Evolutionary conservation across 1,284 basidiomycete genomes (phyloP).

Genomic region (Fomitopsis betulina): DNA sequence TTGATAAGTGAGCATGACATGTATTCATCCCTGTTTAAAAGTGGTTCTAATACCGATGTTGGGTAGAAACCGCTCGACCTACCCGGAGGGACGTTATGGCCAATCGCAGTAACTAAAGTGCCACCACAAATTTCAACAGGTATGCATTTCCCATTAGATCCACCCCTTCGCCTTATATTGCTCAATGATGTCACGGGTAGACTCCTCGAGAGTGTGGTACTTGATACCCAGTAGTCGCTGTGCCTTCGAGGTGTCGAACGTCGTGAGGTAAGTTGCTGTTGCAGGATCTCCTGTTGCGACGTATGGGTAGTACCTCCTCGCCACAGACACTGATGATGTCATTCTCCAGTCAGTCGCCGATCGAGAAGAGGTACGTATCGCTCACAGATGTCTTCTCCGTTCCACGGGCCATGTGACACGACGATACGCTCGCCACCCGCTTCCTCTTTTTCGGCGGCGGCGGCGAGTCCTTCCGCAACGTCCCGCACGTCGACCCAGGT

Average conservation of each 20-base stretch:
- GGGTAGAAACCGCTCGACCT: too few species aligned
- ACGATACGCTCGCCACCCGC: slow-evolving; percentile 56
- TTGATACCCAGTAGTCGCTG: slow-evolving; percentile 39
- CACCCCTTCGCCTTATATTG: slow-evolving; percentile 28
- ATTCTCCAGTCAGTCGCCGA: background rate
- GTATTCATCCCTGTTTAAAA: too few species aligned
- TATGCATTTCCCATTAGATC: background rate
- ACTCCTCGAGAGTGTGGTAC: slow-evolving; percentile 39
- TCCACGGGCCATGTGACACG: slow-evolving; percentile 13
- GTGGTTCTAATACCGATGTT: too few species aligned
- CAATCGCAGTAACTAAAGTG: too few species aligned
- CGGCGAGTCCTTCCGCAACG: slow-evolving; percentile 52
- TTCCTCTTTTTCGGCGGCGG: slow-evolving; percentile 45
- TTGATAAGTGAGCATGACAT: too few species aligned
- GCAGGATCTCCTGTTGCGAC: slow-evolving; percentile 18
- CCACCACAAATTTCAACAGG: too few species aligned
- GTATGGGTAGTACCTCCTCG: slow-evolving; percentile 12
- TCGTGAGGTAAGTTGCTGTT: slow-evolving; percentile 24
- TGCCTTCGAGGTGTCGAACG: slow-evolving; percentile 33
- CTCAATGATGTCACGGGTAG: slow-evolving; percentile 34
- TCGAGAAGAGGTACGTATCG: slow-evolving; percentile 9
- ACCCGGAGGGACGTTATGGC: too few species aligned
- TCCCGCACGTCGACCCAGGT: slow-evolving; percentile 60
- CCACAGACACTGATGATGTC: slow-evolving; percentile 10
- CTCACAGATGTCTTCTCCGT: slow-evolving; percentile 7